Conservation (phyloP, 345 rosid genomes). For the Turritis glabra region DNA sequence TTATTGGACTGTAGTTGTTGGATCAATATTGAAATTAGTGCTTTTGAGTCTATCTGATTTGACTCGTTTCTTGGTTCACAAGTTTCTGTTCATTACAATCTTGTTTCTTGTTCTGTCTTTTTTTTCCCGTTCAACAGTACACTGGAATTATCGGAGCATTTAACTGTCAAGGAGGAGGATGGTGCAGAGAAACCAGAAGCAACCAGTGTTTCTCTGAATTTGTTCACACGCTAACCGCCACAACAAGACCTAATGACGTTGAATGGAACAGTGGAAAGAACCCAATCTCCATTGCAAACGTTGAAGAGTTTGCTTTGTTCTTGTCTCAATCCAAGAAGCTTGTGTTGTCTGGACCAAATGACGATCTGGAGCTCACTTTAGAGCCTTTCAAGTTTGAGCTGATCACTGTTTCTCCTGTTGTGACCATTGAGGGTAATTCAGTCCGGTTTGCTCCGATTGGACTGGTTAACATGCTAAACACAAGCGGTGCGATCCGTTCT, state of each 20-base stretch:
- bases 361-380: constrained; percentile 55
- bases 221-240: constrained; percentile 54
- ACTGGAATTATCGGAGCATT: constrained; percentile 86
- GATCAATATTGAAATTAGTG: not conserved
- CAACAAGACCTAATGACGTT: constrained; percentile 59
- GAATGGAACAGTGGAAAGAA: constrained; percentile 81
- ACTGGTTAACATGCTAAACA: constrained; percentile 83
- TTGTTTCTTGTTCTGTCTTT: constrained; percentile 2
- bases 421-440: constrained; percentile 39
- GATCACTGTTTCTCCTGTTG: constrained; percentile 70
- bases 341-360: constrained; percentile 52
- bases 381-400: constrained; percentile 89
- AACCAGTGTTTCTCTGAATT: constrained; percentile 71
- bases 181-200: constrained; percentile 78
- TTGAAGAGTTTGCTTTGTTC: constrained; percentile 64
- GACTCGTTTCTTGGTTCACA: constrained; percentile 4
- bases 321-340: constrained; percentile 69
- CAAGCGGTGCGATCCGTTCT: constrained; percentile 79
- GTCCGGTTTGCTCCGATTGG: constrained; percentile 83
- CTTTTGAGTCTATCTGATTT: not conserved
- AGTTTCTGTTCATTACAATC: not conserved
- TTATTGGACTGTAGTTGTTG: not conserved
- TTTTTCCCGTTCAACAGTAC: constrained; percentile 42
- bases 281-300: constrained; percentile 67
- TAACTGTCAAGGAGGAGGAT: constrained; percentile 99